Base-by-base conservation (phyloP, 202 grass and related monocot genomes). In the Dendrocalamus latiflorus region DNA sequence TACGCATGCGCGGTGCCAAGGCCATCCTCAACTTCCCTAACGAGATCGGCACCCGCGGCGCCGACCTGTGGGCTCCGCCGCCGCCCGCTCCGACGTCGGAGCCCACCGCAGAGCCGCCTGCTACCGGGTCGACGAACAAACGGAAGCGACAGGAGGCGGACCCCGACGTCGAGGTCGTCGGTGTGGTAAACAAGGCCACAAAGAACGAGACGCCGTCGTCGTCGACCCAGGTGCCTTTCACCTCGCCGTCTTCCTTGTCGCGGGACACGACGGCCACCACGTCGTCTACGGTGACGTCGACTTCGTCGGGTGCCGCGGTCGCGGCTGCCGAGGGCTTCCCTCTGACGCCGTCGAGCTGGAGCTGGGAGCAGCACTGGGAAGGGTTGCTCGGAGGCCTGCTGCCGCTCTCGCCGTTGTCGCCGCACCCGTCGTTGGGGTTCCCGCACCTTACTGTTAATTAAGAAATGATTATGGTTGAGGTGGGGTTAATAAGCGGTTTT, bases 1-100 rank as follows among this genome's bases (percentile, higher is more conserved):
- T 98, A 85, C 70, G 69, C 68, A 87, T 98, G 74, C 92, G 95
- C 41, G 95, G 92, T 7, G 66, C 82, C 84, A 95, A 93, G 87
- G 95, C 95, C 47, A 98, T 98, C 81, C 86, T 98, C 72, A 98
- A 98, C 89, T 98, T 98, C 84, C 95, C 95, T 59, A 95, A 98
- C 86, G 95, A 98, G 64, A 79, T 95, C 60, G 87, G 68, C 75
- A 49, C 68, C 10, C n/a, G n/a, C n/a, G n/a, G n/a, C n/a, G n/a
- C n/a, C n/a, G n/a, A n/a, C n/a, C n/a, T n/a, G n/a, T n/a, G n/a
- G n/a, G n/a, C n/a, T n/a, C n/a, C n/a, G n/a, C n/a, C n/a, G n/a
- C n/a, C n/a, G n/a, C n/a, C n/a, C n/a, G n/a, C n/a, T n/a, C n/a
- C n/a, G n/a, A n/a, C n/a, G n/a, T n/a, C n/a, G n/a, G n/a, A n/a